These are phyloP conservation scores for Nelumbo lutea DNA, from an alignment of 164 flowering plant genomes.

Conservation along the genomic window DNA sequence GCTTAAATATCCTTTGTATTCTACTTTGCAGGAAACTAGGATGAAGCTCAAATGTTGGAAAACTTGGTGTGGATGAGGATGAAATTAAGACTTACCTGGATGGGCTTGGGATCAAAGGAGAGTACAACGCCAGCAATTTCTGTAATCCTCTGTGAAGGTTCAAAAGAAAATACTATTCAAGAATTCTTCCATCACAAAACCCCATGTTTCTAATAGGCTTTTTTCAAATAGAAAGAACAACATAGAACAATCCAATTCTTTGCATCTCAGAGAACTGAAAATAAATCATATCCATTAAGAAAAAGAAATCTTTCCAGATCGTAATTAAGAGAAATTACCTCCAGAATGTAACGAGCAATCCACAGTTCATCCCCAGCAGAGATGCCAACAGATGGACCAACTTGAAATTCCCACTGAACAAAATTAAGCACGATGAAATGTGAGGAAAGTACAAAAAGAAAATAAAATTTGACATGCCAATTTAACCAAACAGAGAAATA, in stretches of 20 bases:
- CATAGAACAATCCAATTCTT: background rate
- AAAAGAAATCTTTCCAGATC: background rate
- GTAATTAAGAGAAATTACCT: slow-evolving; percentile 34
- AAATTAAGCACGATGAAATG: background rate
- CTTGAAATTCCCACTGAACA: slow-evolving; percentile 91
- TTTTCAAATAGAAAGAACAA: background rate
- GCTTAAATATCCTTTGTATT: background rate
- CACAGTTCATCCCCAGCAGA: slow-evolving; percentile 82
- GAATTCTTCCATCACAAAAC: background rate
- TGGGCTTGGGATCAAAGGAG: slow-evolving; percentile 89
- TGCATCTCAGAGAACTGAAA: background rate
- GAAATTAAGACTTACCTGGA: slow-evolving; percentile 35
- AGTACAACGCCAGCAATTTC: slow-evolving; percentile 87
- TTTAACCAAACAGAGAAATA: background rate
- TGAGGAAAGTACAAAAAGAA: background rate
- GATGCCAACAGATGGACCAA: slow-evolving; percentile 82
- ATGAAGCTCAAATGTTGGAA: background rate
- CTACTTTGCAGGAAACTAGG: background rate
- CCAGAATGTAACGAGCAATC: slow-evolving; percentile 86
- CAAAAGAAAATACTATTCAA: background rate
- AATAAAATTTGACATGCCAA: background rate
- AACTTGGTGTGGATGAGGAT: background rate
- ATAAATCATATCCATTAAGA: background rate
- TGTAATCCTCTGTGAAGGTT: slow-evolving; percentile 61
- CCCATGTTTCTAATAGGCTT: background rate